Evolutionary conservation across 2,329 filamentous ascomycete genomes (phyloP).

Genomic region (Sporothrix mexicana): DNA sequence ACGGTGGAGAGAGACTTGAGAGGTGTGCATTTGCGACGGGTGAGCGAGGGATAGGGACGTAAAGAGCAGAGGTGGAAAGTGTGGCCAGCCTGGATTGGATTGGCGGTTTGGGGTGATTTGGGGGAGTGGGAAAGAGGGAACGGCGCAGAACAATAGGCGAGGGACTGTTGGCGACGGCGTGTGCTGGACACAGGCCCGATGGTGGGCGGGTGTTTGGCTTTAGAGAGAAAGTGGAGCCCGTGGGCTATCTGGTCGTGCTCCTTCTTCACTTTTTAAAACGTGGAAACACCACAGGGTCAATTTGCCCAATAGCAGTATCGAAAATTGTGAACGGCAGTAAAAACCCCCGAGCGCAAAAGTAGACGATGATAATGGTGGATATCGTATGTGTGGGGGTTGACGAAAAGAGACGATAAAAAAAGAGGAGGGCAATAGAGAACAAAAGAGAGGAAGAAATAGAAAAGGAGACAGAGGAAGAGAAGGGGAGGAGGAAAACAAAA

Average conservation of each 20-base stretch:
- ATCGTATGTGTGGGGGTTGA: not conserved
- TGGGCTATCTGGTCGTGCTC: constrained; percentile 17
- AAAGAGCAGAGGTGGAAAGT: constrained; percentile 5
- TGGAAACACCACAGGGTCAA: constrained; percentile 19
- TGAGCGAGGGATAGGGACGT: constrained; percentile 19
- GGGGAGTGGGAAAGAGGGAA: not conserved
- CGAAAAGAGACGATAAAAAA: not conserved
- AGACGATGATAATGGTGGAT: not conserved
- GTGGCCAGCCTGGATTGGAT: constrained; percentile 21
- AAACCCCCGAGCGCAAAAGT: constrained; percentile 15
- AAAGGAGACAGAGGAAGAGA: not conserved
- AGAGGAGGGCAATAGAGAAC: not conserved
- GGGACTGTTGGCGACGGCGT: not conserved
- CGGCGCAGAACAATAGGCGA: not conserved
- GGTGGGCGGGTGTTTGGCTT: not conserved
- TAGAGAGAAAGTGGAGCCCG: constrained; percentile 16
- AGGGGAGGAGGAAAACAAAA: not conserved
- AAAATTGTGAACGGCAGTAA: not conserved
- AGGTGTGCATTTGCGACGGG: constrained; percentile 31
- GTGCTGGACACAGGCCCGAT: not conserved
- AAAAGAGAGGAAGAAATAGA: constrained; percentile 16
- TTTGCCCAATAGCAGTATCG: constrained; percentile 18
- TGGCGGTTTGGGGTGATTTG: constrained; percentile 18
- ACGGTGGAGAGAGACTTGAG: not conserved
- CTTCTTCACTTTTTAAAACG: constrained; percentile 9